Evolutionary conservation across 495 filamentous ascomycete species (phyloP), one percentile per base, ranked within the genome.

Genomic region (Neurospora sp.): DNA sequence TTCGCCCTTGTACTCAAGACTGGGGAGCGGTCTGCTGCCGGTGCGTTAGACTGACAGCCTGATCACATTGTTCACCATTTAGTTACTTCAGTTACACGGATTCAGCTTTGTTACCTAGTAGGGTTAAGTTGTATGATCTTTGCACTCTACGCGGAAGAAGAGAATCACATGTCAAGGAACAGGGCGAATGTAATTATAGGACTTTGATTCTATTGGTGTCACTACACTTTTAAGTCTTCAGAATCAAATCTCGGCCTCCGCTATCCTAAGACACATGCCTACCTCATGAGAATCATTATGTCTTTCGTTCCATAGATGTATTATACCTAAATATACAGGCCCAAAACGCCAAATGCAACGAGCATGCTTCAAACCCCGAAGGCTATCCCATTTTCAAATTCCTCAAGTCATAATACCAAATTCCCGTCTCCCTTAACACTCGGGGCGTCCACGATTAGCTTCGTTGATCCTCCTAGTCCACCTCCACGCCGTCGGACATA

Each of bases 391-490:
- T 61, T 35, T 31, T 61, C 5, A 35, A 35, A 61, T 14, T 61
- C 53, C 20, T 61, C 53, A 31, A 16, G 1, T 35, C 12, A 35
- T 61, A 12, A 61, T 31, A 16, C 14, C 53, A 53, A 12, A 61
- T 61, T 61, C 22, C 9, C 22, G 10, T 61, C 53, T 22, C 14
- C 42, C 9, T 22, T 22, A 22, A 22, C 45, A 22, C 45, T 53
- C 45, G 45, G 45, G 45, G 45, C 20, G 20, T 61, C 22, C 53
- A 61, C 53, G 5, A 4, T 12, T 70, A 27, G 39, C 53, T 8
- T 71, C 70, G 59, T 22, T 69, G 59, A 20, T 65, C 73, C 68
- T 74, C n/a, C 8, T 61, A 20, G 12, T 72, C 73, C 9, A 72
- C 39, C 35, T 61, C 61, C 22, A 37, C 72, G 42, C 71, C 45